Conservation (phyloP, 805 yeast genomes). For the Ogataea polymorpha region DNA sequence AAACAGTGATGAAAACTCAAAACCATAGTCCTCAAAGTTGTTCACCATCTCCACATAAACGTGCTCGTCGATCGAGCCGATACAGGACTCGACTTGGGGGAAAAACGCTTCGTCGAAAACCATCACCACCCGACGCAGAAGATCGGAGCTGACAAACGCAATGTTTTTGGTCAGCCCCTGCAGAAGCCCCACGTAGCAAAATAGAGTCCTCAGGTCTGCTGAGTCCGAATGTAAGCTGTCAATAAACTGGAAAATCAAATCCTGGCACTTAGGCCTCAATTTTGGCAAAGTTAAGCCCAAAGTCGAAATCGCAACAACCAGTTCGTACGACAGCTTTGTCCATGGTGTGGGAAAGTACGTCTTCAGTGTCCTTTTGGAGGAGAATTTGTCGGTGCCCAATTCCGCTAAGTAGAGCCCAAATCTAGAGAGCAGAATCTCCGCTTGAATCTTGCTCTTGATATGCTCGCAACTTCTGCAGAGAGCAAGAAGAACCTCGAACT, state of each 20-base stretch:
- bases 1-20: conserved; percentile 30
- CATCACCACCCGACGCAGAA: conserved; percentile 19
- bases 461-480: conserved; percentile 44
- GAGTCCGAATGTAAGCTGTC: not conserved
- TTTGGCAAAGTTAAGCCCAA: conserved; percentile 24
- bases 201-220: conserved; percentile 11
- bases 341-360: conserved; percentile 39
- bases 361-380: conserved; percentile 25
- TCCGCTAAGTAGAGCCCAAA: conserved; percentile 46
- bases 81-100: conserved; percentile 19
- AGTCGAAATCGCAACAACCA: conserved; percentile 32
- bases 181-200: conserved; percentile 32
- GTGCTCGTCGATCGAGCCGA: conserved; percentile 15
- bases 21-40: conserved; percentile 32
- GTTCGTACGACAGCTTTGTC: conserved; percentile 37
- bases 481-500: conserved; percentile 55
- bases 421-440: conserved; percentile 40
- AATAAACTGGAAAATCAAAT: conserved; percentile 10
- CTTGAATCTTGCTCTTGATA: conserved; percentile 38
- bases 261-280: conserved; percentile 12
- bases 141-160: conserved; percentile 18
- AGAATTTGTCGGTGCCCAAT: conserved; percentile 42
- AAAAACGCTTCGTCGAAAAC: conserved; percentile 31
- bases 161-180: conserved; percentile 28
- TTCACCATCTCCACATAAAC: conserved; percentile 24